These are phyloP conservation scores for Glarea lozoyensis DNA, from an alignment of 495 filamentous ascomycete species.

Conservation along the genomic window DNA sequence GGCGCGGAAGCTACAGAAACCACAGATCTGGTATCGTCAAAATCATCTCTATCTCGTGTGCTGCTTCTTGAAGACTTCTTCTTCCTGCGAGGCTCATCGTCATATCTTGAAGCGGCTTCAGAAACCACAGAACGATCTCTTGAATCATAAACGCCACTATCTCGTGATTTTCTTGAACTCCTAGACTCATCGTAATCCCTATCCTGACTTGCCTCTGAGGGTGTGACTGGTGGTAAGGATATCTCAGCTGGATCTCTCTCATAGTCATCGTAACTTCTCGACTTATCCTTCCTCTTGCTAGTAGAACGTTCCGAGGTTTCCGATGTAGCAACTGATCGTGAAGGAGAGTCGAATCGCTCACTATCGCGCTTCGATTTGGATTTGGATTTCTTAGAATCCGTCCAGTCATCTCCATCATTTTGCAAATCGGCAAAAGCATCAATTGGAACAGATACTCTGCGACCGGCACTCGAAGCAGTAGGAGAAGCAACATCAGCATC, in stretches of 20 bases:
- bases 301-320: slow-evolving; percentile 11
- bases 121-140: slow-evolving; percentile 32
- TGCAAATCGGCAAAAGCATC: slow-evolving; percentile 25
- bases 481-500: slow-evolving; percentile 9
- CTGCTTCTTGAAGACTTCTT: slow-evolving; percentile 24
- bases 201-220: slow-evolving; percentile 19
- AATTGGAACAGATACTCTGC: slow-evolving; percentile 17
- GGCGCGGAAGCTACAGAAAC: slow-evolving; percentile 31
- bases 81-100: slow-evolving; percentile 17
- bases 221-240: slow-evolving; percentile 18
- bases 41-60: slow-evolving; percentile 19
- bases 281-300: slow-evolving; percentile 22
- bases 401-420: slow-evolving; percentile 18
- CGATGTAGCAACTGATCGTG: slow-evolving; percentile 14
- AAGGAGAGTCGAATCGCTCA: slow-evolving; percentile 20
- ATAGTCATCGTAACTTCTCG: slow-evolving; percentile 16
- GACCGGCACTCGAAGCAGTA: slow-evolving; percentile 1
- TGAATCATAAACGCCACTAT: slow-evolving; percentile 22
- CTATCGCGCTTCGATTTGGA: slow-evolving; percentile 23
- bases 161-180: slow-evolving; percentile 20
- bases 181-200: slow-evolving; percentile 23
- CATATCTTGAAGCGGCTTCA: slow-evolving; percentile 24
- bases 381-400: slow-evolving; percentile 19
- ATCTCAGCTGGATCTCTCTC: slow-evolving; percentile 21
- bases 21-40: slow-evolving; percentile 32